A percentile compares a stretch with the other conserved stretches of the same genome.
phyloP scores from a whole-genome alignment of 2,329 filamentous ascomycete genomes.

The Fusarium sp. region DNA sequence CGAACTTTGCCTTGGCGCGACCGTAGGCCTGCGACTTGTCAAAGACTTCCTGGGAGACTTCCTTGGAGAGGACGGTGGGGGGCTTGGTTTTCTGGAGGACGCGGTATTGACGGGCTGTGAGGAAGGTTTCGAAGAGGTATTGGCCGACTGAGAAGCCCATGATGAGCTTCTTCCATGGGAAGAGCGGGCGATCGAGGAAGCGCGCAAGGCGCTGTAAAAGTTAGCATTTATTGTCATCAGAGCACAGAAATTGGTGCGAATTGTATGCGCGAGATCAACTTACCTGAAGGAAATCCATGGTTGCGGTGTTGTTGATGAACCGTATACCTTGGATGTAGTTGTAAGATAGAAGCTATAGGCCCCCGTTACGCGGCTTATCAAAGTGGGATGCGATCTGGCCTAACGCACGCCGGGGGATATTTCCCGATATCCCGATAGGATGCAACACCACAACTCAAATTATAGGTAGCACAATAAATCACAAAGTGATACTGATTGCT shows the following conservation, averaged over 20 bases:
- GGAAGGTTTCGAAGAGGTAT: conserved; percentile 88
- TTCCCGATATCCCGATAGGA: conserved; percentile 38
- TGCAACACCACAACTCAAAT: background rate
- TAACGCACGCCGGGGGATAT: conserved; percentile 29
- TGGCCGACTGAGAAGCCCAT: conserved; percentile 94
- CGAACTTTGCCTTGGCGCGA: conserved; percentile 92
- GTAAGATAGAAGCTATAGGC: conserved; percentile 36
- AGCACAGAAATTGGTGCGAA: background rate
- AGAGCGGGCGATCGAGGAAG: conserved; percentile 88
- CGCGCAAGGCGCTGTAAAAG: conserved; percentile 74
- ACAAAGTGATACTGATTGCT: background rate
- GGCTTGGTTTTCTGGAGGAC: conserved; percentile 82
- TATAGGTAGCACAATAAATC: background rate
- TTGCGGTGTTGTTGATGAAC: conserved; percentile 41
- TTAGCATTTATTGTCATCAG: conserved; percentile 26
- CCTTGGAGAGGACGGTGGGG: conserved; percentile 86
- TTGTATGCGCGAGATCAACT: background rate
- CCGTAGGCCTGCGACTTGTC: conserved; percentile 97
- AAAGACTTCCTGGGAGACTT: conserved; percentile 89
- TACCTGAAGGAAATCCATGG: conserved; percentile 62
- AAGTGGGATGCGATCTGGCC: conserved; percentile 43
- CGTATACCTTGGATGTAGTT: conserved; percentile 38
- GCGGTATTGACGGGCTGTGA: conserved; percentile 89
- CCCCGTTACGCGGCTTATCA: conserved; percentile 21
- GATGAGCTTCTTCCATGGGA: conserved; percentile 98